Percentiles rank a stretch among this genome's conserved stretches.
Evolutionary conservation across 371 early-diverging fungal species (phyloP).

Genomic region (Actinomortierella wolfii): DNA sequence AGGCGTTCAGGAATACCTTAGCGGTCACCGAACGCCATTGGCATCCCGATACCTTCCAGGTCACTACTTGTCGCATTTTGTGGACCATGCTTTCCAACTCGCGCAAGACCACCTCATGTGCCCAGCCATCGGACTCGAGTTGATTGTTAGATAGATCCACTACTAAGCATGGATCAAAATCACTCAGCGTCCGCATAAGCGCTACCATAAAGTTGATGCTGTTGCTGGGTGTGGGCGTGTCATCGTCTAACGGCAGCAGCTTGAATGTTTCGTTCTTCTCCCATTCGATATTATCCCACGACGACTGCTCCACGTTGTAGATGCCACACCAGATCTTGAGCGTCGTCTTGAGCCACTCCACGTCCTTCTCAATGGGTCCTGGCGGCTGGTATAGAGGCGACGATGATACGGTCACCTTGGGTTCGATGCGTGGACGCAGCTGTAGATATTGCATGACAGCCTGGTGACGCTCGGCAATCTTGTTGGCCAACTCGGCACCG

Average conservation of each 20-base stretch:
- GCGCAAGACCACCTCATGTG: constrained; percentile 20
- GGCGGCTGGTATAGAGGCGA: neutral
- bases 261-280: constrained; percentile 9
- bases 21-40: constrained; percentile 27
- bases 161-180: constrained; percentile 23
- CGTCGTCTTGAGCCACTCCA: constrained; percentile 19
- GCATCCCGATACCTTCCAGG: constrained; percentile 36
- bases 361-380: constrained; percentile 7
- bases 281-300: neutral
- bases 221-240: constrained; percentile 12
- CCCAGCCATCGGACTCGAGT: constrained; percentile 30
- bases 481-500: neutral
- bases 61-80: constrained; percentile 23
- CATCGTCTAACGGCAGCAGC: constrained; percentile 2
- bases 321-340: constrained; percentile 18
- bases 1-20: constrained; percentile 24
- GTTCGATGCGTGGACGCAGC: constrained; percentile 6
- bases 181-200: constrained; percentile 29
- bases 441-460: constrained; percentile 15
- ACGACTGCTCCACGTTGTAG: constrained; percentile 6
- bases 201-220: constrained; percentile 14
- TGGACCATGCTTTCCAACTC: constrained; percentile 25
- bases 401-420: constrained; percentile 7
- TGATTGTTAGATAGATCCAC: constrained; percentile 20
- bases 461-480: constrained; percentile 11